Evolutionary conservation across 2,329 filamentous ascomycete genomes (phyloP).

Genomic region (Tolypocladium inflatum): DNA sequence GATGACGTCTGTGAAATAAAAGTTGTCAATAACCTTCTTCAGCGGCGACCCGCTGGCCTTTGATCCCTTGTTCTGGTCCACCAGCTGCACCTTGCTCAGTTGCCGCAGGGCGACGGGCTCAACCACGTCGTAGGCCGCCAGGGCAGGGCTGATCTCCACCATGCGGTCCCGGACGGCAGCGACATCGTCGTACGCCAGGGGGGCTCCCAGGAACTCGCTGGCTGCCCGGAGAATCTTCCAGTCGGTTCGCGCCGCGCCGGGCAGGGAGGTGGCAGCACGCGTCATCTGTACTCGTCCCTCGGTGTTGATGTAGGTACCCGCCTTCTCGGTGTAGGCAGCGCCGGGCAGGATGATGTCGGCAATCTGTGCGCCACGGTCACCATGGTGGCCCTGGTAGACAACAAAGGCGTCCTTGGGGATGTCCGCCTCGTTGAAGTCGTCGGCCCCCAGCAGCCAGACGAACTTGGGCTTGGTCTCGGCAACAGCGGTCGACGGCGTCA

Average conservation of each 20-base stretch:
- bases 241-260: slow-evolving; percentile 85
- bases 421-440: slow-evolving; percentile 76
- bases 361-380: slow-evolving; percentile 84
- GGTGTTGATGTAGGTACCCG: slow-evolving; percentile 93
- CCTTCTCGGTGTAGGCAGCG: slow-evolving; percentile 94
- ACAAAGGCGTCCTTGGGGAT: slow-evolving; percentile 95
- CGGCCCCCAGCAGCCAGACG: slow-evolving; percentile 90
- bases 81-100: slow-evolving; percentile 87
- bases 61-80: slow-evolving; percentile 89
- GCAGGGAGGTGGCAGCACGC: slow-evolving; percentile 77
- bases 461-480: slow-evolving; percentile 87
- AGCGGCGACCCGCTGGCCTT: slow-evolving; percentile 65
- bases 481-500: slow-evolving; percentile 70
- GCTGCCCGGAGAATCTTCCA: slow-evolving; percentile 97
- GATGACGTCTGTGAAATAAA: slow-evolving; percentile 97
- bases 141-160: slow-evolving; percentile 85
- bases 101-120: slow-evolving; percentile 67
- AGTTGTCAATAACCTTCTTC: slow-evolving; percentile 84
- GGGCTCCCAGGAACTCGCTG: slow-evolving; percentile 80
- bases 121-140: slow-evolving; percentile 83
- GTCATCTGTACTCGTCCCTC: slow-evolving; percentile 94
- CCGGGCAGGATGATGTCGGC: slow-evolving; percentile 91
- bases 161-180: slow-evolving; percentile 84
- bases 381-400: slow-evolving; percentile 96
- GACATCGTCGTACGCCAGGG: slow-evolving; percentile 89